phyloP scores from a whole-genome alignment of 208 protist genomes.

The Sergeia podlipaevii region DNA sequence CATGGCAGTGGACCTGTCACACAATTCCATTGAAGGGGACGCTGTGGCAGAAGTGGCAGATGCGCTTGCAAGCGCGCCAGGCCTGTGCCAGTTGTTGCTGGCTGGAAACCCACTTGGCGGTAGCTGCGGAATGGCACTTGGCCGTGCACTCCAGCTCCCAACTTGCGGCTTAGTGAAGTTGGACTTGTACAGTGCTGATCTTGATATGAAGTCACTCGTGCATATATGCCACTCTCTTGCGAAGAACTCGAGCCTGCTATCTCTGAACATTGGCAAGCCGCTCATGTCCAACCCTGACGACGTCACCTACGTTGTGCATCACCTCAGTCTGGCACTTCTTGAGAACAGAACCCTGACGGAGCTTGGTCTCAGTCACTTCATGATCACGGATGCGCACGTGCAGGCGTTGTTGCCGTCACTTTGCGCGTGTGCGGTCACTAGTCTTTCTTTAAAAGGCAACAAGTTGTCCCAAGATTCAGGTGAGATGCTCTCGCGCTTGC shows the following conservation, averaged over 20 bases:
- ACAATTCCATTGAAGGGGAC: constrained; percentile 52
- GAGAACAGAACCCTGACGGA: constrained; percentile 40
- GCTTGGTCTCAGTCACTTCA: constrained; percentile 50
- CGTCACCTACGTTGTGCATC: constrained; percentile 58
- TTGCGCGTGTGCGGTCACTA: constrained; percentile 29
- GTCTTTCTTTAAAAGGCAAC: constrained; percentile 54
- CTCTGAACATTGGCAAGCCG: constrained; percentile 61
- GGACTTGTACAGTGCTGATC: constrained; percentile 48
- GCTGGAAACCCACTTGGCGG: constrained; percentile 57
- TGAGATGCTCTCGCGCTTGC: constrained; percentile 38
- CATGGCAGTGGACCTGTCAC: constrained; percentile 45
- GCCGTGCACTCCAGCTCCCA: constrained; percentile 28
- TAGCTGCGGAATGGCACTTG: constrained; percentile 26
- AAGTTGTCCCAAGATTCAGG: constrained; percentile 65
- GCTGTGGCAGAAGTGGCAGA: constrained; percentile 33
- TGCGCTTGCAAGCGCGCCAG: constrained; percentile 17
- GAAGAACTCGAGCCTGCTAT: constrained; percentile 35
- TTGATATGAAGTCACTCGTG: constrained; percentile 57
- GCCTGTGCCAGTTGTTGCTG: constrained; percentile 27
- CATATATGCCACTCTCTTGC: constrained; percentile 30
- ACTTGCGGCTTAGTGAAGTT: constrained; percentile 29
- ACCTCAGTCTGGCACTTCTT: constrained; percentile 43
- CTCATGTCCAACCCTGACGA: constrained; percentile 56
- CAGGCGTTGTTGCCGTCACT: constrained; percentile 44
- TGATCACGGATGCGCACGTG: constrained; percentile 41